Conservation (phyloP, 1,284 basidiomycete genomes). For the Ustilago tritici region DNA sequence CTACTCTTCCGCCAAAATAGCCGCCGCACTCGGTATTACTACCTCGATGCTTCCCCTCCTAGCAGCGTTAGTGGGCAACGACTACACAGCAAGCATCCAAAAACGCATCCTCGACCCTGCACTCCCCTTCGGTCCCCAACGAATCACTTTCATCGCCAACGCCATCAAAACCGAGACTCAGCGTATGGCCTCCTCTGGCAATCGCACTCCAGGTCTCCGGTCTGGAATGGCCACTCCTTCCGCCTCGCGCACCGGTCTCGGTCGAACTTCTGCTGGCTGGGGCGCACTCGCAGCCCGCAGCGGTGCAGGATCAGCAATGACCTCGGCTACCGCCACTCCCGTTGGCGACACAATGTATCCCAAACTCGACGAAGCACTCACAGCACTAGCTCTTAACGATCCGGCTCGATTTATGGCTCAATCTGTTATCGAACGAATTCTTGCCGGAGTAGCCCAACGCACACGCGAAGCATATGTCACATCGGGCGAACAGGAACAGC, state of each 20-base stretch:
- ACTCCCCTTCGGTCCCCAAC: conserved; percentile 34
- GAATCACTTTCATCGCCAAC: conserved; percentile 47
- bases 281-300: conserved; percentile 5
- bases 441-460: conserved; percentile 24
- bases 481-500: conserved; percentile 44
- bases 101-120: conserved; percentile 48
- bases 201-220: conserved; percentile 12
- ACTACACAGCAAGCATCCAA: conserved; percentile 57
- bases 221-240: conserved; percentile 41
- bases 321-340: conserved; percentile 53
- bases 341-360: conserved; percentile 39
- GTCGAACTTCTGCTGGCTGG: conserved; percentile 28
- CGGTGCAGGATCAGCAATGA: conserved; percentile 19
- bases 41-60: conserved; percentile 55
- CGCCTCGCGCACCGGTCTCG: conserved; percentile 23
- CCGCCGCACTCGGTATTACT: conserved; percentile 49
- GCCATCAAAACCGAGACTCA: conserved; percentile 47
- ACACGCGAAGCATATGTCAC: conserved; percentile 40
- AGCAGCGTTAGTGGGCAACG: conserved; percentile 60
- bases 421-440: conserved; percentile 43
- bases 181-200: conserved; percentile 33
- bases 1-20: conserved; percentile 53
- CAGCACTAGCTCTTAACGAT: conserved; percentile 40
- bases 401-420: conserved; percentile 59
- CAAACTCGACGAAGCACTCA: conserved; percentile 35